These are phyloP conservation scores for Colletotrichum falcatum DNA, from an alignment of 2,329 filamentous ascomycete genomes.

Conservation along the genomic window DNA sequence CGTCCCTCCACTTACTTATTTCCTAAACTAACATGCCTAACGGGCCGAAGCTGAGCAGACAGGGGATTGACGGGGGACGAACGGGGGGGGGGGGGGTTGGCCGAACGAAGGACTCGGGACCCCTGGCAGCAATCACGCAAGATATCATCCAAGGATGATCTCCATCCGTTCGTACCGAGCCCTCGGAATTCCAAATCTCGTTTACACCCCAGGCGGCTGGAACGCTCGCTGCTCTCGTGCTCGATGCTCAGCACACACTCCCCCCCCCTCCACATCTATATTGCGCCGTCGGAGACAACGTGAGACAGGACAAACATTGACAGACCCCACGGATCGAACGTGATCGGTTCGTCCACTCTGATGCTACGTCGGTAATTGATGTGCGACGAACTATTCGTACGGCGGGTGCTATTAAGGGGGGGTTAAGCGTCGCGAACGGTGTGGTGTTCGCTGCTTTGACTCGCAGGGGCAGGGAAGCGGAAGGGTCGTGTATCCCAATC, in stretches of 20 bases:
- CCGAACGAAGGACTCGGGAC: slow-evolving; percentile 5
- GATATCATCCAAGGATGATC: slow-evolving; percentile 22
- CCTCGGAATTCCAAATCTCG: slow-evolving; percentile 36
- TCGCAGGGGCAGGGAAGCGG: neutral
- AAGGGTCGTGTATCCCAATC: neutral
- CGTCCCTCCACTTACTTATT: neutral
- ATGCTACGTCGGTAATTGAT: slow-evolving; percentile 14
- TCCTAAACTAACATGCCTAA: neutral
- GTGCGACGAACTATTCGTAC: slow-evolving; percentile 21
- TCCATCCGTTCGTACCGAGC: slow-evolving; percentile 40
- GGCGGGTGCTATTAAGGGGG: neutral
- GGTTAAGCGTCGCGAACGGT: neutral
- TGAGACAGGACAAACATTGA: neutral
- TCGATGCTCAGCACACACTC: neutral
- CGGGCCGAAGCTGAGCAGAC: neutral
- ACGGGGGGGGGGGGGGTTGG: neutral
- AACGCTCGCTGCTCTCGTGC: slow-evolving; percentile 3
- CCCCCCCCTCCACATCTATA: neutral
- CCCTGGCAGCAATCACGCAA: slow-evolving; percentile 36
- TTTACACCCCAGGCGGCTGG: slow-evolving; percentile 4
- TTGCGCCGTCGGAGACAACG: neutral
- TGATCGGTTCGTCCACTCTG: slow-evolving; percentile 1
- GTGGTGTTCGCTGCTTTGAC: neutral
- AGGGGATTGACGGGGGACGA: neutral
- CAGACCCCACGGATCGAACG: slow-evolving; percentile 21